phyloP scores from a whole-genome alignment of 2,329 filamentous ascomycete genomes.

The Venturiaceae sp. region DNA sequence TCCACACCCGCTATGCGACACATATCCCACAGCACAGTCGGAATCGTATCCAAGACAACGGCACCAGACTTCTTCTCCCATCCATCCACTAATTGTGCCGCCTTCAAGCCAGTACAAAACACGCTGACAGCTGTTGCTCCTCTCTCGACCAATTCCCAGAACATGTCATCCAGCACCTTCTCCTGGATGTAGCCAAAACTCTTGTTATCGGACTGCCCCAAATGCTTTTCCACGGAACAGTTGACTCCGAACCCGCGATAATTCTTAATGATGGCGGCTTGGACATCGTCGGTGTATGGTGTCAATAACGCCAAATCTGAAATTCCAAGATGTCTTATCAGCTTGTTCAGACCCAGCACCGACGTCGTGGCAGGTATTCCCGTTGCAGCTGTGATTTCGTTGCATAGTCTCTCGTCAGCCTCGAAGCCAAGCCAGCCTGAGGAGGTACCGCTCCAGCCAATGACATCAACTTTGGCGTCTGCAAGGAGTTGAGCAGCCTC shows the following conservation, averaged over 20 bases:
- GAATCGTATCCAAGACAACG: no score
- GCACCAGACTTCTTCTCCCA: no score
- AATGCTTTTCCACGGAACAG: constrained; percentile 21
- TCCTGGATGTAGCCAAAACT: constrained; percentile 26
- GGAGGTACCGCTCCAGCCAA: constrained; percentile 21
- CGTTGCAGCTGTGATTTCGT: constrained; percentile 24
- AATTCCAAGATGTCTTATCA: constrained; percentile 17
- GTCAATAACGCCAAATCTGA: constrained; percentile 29
- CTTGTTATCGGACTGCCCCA: constrained; percentile 27
- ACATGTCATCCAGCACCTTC: constrained; percentile 17
- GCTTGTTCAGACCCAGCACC: constrained; percentile 29
- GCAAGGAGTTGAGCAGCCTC: constrained; percentile 19
- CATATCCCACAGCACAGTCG: no score
- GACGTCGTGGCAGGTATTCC: constrained; percentile 31
- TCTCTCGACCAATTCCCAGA: constrained; percentile 18
- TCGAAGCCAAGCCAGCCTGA: constrained; percentile 20
- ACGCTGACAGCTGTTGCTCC: constrained; percentile 25
- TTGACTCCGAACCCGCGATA: constrained; percentile 23
- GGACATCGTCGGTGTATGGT: constrained; percentile 32
- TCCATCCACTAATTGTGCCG: no score
- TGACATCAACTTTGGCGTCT: constrained; percentile 17
- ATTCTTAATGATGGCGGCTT: constrained; percentile 25
- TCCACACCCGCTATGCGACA: no score
- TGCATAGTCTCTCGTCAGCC: constrained; percentile 28
- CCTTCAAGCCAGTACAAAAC: constrained; percentile 35